Conservation (phyloP, 495 filamentous ascomycete species). For the Durotheca rogersii region DNA sequence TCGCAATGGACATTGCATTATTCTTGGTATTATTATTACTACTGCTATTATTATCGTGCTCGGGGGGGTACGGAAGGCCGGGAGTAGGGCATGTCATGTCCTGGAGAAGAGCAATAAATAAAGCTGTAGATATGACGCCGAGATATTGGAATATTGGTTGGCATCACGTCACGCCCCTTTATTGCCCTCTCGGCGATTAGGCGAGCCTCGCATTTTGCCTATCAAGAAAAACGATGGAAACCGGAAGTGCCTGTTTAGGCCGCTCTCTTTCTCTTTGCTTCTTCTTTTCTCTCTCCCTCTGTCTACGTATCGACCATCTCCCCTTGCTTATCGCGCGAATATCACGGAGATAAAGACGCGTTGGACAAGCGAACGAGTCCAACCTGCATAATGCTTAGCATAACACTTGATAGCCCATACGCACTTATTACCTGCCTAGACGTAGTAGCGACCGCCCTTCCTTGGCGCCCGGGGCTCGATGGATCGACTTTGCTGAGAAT, state of each 20-base stretch:
- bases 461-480: conserved; percentile 12
- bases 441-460: conserved; percentile 14
- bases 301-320: no score
- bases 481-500: neutral
- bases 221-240: conserved; percentile 9
- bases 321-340: no score
- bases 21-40: neutral
- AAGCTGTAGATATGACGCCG: conserved; percentile 13
- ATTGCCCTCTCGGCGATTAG: conserved; percentile 1
- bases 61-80: neutral
- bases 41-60: neutral
- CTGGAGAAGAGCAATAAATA: conserved; percentile 15
- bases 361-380: neutral
- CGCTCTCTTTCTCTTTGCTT: neutral
- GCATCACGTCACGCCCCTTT: conserved; percentile 24
- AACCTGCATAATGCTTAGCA: no score
- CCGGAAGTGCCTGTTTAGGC: neutral
- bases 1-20: no score
- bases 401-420: no score
- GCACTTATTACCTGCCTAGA: no score
- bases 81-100: neutral
- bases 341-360: neutral
- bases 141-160: conserved; percentile 13
- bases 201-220: conserved; percentile 18
- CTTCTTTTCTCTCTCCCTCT: no score